Percentiles rank a stretch among this genome's conserved stretches.
Evolutionary conservation across 2,329 filamentous ascomycete genomes (phyloP).

Genomic region (Talaromyces albobiverticillius): DNA sequence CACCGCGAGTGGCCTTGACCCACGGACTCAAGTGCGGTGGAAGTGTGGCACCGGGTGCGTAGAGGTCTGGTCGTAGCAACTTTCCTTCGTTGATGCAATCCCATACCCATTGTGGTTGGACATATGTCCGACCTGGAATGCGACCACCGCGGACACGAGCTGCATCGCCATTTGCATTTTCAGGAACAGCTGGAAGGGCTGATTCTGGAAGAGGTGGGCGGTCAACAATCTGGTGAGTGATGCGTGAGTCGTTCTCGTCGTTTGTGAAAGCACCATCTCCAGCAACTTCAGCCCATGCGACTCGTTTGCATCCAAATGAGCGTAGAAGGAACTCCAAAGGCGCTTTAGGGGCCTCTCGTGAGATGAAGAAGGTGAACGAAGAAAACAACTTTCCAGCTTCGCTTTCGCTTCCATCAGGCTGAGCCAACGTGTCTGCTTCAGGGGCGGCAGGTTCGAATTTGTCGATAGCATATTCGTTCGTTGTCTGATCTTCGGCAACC

Average conservation of each 20-base stretch:
- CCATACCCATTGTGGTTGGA: constrained; percentile 99
- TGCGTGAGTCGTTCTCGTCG: constrained; percentile 79
- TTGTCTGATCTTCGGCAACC: constrained; percentile 45
- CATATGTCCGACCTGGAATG: constrained; percentile 85
- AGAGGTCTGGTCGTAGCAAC: constrained; percentile 79
- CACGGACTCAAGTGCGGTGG: constrained; percentile 96
- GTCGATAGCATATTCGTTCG: constrained; percentile 68
- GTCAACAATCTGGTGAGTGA: constrained; percentile 96
- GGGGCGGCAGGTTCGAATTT: constrained; percentile 83
- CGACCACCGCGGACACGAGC: constrained; percentile 60
- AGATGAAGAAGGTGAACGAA: constrained; percentile 86
- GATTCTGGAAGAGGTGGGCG: constrained; percentile 69
- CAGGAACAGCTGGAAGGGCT: constrained; percentile 42
- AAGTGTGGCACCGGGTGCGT: constrained; percentile 82
- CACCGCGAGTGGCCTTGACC: constrained; percentile 80
- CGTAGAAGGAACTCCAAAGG: constrained; percentile 90
- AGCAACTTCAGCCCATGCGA: constrained; percentile 89
- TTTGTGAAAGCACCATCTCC: constrained; percentile 91
- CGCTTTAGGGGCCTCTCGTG: constrained; percentile 86
- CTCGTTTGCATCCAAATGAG: constrained; percentile 90
- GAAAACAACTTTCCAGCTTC: constrained; percentile 77
- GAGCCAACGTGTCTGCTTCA: constrained; percentile 80
- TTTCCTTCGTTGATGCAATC: constrained; percentile 92
- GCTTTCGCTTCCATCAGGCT: constrained; percentile 66
- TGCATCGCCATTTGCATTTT: constrained; percentile 44